These are phyloP conservation scores for Fusarium xyrophilum DNA, from an alignment of 2,329 filamentous ascomycete genomes.

Conservation along the genomic window DNA sequence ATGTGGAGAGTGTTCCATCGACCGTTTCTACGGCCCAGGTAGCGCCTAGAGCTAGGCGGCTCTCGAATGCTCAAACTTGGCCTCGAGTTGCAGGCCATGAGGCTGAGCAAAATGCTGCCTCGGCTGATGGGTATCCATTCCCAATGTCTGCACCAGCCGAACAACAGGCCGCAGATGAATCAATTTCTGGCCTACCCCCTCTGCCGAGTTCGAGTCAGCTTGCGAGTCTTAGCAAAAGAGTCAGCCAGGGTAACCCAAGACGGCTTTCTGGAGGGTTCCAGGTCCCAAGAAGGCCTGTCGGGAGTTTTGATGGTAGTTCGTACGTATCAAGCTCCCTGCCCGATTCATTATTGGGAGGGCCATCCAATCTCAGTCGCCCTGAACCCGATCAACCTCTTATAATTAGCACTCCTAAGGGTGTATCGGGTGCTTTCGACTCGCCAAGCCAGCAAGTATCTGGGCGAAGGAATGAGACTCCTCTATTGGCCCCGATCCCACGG, in stretches of 20 bases:
- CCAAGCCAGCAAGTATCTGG: conserved; percentile 48
- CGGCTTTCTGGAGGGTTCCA: conserved; percentile 54
- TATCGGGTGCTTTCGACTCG: conserved; percentile 60
- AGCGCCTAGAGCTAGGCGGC: conserved; percentile 38
- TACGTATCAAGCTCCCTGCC: conserved; percentile 23
- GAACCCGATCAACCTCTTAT: conserved; percentile 62
- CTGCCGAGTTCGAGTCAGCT: conserved; percentile 51
- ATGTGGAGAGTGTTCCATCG: conserved; percentile 42
- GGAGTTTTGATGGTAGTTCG: conserved; percentile 43
- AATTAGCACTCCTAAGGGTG: conserved; percentile 65
- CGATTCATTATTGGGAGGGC: conserved; percentile 32
- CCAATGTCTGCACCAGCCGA: conserved; percentile 48
- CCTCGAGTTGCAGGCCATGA: conserved; percentile 47
- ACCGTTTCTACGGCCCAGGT: conserved; percentile 30
- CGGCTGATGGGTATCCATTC: conserved; percentile 48
- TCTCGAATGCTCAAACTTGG: conserved; percentile 55
- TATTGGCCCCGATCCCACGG: conserved; percentile 61
- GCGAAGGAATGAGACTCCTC: conserved; percentile 51
- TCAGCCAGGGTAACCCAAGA: conserved; percentile 49
- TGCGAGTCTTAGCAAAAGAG: conserved; percentile 48
- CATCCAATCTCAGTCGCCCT: conserved; percentile 12
- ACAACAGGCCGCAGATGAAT: conserved; percentile 42
- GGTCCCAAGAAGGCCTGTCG: conserved; percentile 51
- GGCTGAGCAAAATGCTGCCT: conserved; percentile 29
- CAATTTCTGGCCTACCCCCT: conserved; percentile 49